Evolutionary conservation across 2,329 filamentous ascomycete species (phyloP), one percentile per base, ranked within the genome.

Genomic region (Sarocladiaceae sp.): DNA sequence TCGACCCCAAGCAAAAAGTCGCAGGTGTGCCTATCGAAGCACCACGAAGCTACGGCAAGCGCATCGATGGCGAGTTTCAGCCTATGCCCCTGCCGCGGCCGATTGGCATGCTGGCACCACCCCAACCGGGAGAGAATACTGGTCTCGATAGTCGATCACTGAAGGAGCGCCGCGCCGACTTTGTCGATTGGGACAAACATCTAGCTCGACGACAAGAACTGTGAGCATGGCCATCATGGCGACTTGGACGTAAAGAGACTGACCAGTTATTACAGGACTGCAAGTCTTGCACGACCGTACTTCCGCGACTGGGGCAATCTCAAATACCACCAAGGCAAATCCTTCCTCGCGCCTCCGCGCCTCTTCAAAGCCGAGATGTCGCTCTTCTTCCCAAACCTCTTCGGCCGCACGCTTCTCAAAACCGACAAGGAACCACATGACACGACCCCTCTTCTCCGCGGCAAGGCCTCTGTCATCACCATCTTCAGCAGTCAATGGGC

Each of bases 271-370:
- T 11, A 10, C 22, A 90, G 86, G 51, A 88, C 88, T 40, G 79
- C 82, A 59, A 84, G 90, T 66, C 86, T 95, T 64, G 76, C 86
- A 18, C 88, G 89, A 54, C 92, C 93, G 2, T 99, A 99, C 71
- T 99, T 96, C 74, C 88, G 91, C 67, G 93, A 99, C 77, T 97
- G 91, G 88, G 83, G 82, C 54, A 94, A 95, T 71, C 81, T 97
- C 69, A 77, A 78, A 50, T 80, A 86, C 58, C 86, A 94, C 71
- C 83, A 91, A 61, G 94, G 94, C 63, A 99, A 99, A 71, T 90
- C 90, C 22, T 99, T 97, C 72, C 75, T 93, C 50, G 85, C 90
- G 18, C 93, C 93, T 33, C 83, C 88, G 3, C 79, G 87, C n/a
- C 79, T 93, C 47, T 97, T 97, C 78, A 87, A 85, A 63, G 79